Conservation (phyloP, 805 yeast species). For the Cyberlindnera suaveolens region DNA sequence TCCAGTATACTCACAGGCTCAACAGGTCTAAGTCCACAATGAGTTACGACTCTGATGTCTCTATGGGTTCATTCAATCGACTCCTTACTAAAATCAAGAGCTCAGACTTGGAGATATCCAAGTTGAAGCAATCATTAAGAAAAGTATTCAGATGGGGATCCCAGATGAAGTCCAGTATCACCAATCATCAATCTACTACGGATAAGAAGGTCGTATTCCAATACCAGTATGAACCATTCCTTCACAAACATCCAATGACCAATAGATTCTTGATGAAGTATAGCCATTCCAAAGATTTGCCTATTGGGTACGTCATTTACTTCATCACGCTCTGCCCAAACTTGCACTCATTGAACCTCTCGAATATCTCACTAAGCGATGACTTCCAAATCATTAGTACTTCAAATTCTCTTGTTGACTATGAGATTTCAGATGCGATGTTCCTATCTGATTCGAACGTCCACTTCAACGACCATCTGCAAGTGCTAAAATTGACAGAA, state of each 20-base stretch:
- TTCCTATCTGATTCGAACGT: conserved; percentile 20
- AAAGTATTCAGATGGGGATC: conserved; percentile 4
- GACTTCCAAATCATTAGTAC: conserved; percentile 50
- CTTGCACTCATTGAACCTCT: conserved; percentile 48
- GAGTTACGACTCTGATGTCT: conserved; percentile 16
- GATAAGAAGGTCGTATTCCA: no score
- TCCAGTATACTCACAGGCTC: conserved; percentile 25
- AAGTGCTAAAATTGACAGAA: conserved; percentile 16
- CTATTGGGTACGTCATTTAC: conserved; percentile 71
- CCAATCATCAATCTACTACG: no score
- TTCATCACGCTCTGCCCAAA: conserved; percentile 63
- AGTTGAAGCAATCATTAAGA: conserved; percentile 4
- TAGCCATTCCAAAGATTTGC: conserved; percentile 66
- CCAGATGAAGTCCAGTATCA: no score
- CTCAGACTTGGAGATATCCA: conserved; percentile 3
- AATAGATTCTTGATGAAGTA: conserved; percentile 58
- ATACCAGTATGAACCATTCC: conserved; percentile 21
- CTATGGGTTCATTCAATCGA: conserved; percentile 13
- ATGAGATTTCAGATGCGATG: neutral
- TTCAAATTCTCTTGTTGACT: conserved; percentile 16
- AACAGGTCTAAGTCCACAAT: conserved; percentile 21
- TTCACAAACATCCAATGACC: conserved; percentile 51
- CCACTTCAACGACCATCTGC: conserved; percentile 15
- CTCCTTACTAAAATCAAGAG: conserved; percentile 6
- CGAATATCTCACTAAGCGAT: conserved; percentile 51